Evolutionary conservation across 225 moss, liverwort and hornwort species (phyloP), one percentile per base, ranked within the genome.

Genomic region (Pleurozium schreberi): DNA sequence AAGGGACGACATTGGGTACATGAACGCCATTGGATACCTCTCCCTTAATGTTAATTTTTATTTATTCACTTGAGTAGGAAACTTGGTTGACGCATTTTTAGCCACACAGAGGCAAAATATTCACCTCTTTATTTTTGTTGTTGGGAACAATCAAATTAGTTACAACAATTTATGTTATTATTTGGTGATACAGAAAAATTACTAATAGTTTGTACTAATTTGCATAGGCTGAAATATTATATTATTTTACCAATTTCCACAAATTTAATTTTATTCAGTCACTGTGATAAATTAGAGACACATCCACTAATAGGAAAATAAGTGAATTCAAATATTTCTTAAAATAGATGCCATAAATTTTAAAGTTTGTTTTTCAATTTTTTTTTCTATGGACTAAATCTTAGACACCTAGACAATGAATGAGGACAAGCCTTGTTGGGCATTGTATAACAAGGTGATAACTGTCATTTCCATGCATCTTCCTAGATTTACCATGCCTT

Each of bases 391-490:
- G 1, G 40, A 30, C 45, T 28, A 30, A 28, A 10, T 10, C 3
- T 45, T 28, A 18, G 10, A 11, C 6, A 73, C 30, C 3, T 30
- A 45, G 14, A 47, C 0, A 3, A 45, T 73, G 45, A 73, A 30
- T 8, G 5, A 71, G 0, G 18, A 45, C 0, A 0, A 47, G 6
- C 4, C 3, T 11, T 6, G 8, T 45, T 45, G 6, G 18, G 18
- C 18, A 73, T 18, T 30, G 4, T 3, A 0, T 18, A 30, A 74
- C 0, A 11, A 11, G 2, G 18, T 28, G 28, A 45, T 45, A n/a
- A n/a, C n/a, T 45, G 9, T 73, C 9, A 42, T 45, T 73, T 43
- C 10, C 10, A 20, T 57, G 53, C 53, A 71, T 27, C 1, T 2
- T 4, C 9, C 16, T 71, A 43, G 2, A 71, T 43, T 71, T 43